Evolutionary conservation across 1,284 basidiomycete species (phyloP), one percentile per base, ranked within the genome.

Genomic region (Lignosus rhinocerotis): DNA sequence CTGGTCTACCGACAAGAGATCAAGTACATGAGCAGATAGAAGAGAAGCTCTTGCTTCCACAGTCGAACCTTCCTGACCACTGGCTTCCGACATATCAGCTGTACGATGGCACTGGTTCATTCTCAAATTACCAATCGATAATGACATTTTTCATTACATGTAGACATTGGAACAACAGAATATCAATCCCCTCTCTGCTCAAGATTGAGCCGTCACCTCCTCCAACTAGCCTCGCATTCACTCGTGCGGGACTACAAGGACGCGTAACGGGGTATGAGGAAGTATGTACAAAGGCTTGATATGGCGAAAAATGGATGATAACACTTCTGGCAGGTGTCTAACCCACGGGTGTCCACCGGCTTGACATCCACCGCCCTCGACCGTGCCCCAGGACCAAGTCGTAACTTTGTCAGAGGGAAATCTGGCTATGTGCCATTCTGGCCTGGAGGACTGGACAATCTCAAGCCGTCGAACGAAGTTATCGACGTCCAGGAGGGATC

Each of bases 361-460:
- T 76, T 90, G 6, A 90, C 88, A 2, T 94, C 92, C 16, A 93
- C 92, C 8, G 92, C 93, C 11, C 79, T 96, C 60, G 85, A 89
- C 58, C 85, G 95, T 57, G 90, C 91, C 9, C 94, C 94, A 4
- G 92, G 86, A 7, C 81, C 88, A 1, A 80, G 78, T 47, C 83
- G 84, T 63, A 90, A 86, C 62, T 98, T 98, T 74, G 94, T 98
- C 8, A 80, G 95, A 59, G 96, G 96, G 49, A 97, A 96, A 73
- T 91, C 93, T 33, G 91, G 92, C 25, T 88, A 96, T 73, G 86
- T 96, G 2, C 96, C 96, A 0, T 97, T 97, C 74, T 83, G 87
- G 76, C 95, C 95, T 8, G 96, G 96, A 53, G 95, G 96, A 9
- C 77, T 96, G 30, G 88, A 90, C 48, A 85, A 85, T 2, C 62